These are phyloP conservation scores for Plenodomus biglobosus DNA, from an alignment of 2,329 filamentous ascomycete species.

Conservation along the genomic window DNA sequence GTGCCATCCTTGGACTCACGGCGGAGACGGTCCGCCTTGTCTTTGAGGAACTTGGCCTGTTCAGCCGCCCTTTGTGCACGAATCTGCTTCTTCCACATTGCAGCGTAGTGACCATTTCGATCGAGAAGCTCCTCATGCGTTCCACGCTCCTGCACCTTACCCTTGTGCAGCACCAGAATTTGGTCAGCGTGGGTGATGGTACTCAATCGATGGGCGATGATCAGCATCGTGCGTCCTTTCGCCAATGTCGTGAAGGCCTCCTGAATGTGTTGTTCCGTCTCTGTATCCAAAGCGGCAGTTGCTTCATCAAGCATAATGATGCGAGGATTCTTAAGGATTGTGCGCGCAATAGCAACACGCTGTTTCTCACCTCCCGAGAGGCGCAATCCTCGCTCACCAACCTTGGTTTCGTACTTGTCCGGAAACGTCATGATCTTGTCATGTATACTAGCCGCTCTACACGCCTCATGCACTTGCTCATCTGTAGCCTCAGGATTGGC, in stretches of 20 bases:
- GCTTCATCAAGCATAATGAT: slow-evolving; percentile 94
- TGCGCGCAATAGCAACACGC: slow-evolving; percentile 87
- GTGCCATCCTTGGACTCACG: slow-evolving; percentile 51
- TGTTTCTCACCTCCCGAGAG: slow-evolving; percentile 92
- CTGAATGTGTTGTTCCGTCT: slow-evolving; percentile 92
- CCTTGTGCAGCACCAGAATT: slow-evolving; percentile 58
- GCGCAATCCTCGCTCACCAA: slow-evolving; percentile 84
- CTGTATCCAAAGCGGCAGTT: slow-evolving; percentile 85
- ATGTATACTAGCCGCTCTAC: slow-evolving; percentile 84
- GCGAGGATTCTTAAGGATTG: slow-evolving; percentile 86
- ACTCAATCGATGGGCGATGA: slow-evolving; percentile 76
- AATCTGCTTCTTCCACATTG: slow-evolving; percentile 58
- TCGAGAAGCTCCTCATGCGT: slow-evolving; percentile 55
- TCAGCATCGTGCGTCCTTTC: slow-evolving; percentile 84
- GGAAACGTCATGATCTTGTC: slow-evolving; percentile 89
- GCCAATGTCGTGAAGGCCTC: slow-evolving; percentile 79
- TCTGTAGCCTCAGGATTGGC: slow-evolving; percentile 79
- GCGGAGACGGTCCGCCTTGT: slow-evolving; percentile 53
- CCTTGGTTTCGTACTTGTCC: slow-evolving; percentile 84
- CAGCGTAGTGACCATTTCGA: slow-evolving; percentile 49
- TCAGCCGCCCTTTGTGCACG: slow-evolving; percentile 54
- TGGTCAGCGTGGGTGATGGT: slow-evolving; percentile 60
- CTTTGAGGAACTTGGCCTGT: slow-evolving; percentile 52
- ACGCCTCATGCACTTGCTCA: slow-evolving; percentile 79
- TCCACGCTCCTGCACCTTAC: slow-evolving; percentile 55